Conservation (phyloP, 1,139 yeast genomes). For the Nakaseomyces uthaithaninus region DNA sequence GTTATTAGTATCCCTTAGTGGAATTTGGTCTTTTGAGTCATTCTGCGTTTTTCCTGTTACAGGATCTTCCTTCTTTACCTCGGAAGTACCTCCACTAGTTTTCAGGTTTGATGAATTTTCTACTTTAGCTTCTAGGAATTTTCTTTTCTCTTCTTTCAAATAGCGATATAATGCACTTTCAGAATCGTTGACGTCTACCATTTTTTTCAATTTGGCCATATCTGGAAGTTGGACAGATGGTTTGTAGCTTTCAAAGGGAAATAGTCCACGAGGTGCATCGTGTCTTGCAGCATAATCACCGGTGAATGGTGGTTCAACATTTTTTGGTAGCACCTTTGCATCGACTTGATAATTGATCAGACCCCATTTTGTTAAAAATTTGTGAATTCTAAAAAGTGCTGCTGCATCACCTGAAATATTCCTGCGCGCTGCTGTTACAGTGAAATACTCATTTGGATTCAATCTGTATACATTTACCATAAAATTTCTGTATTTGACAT, state of each 20-base stretch:
- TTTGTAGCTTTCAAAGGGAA: conserved; percentile 81
- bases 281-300: conserved; percentile 61
- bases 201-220: conserved; percentile 46
- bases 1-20: background rate
- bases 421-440: conserved; percentile 90
- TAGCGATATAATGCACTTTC: conserved; percentile 21
- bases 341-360: conserved; percentile 83
- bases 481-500: conserved; percentile 82
- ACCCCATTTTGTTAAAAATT: conserved; percentile 93
- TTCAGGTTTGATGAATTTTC: conserved; percentile 11
- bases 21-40: background rate
- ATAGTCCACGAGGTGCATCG: conserved; percentile 91
- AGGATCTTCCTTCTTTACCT: conserved; percentile 1
- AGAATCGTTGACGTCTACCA: conserved; percentile 34
- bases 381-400: conserved; percentile 80
- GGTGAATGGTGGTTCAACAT: conserved; percentile 63
- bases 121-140: conserved; percentile 8
- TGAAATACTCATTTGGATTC: conserved; percentile 86
- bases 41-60: background rate
- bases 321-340: conserved; percentile 58
- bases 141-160: conserved; percentile 16
- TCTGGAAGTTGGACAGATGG: conserved; percentile 48
- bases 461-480: conserved; percentile 88
- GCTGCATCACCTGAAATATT: conserved; percentile 96
- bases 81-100: conserved; percentile 1